These are phyloP conservation scores for Picea abies DNA, from an alignment of 83 land plant genomes.

Conservation along the genomic window DNA sequence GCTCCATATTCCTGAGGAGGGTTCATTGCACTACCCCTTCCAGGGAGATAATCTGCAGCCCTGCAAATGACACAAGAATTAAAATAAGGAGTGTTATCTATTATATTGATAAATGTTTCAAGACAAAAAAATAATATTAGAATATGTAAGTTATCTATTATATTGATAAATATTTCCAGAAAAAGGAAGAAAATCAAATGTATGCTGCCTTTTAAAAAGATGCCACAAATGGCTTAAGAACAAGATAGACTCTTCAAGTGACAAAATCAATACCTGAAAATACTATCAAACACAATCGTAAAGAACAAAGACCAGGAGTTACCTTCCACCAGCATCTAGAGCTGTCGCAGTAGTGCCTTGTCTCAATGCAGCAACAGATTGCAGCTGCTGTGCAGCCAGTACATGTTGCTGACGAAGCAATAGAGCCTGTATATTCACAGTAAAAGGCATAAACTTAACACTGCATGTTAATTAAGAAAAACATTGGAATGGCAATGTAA, in stretches of 20 bases:
- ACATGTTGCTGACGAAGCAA: slow-evolving; percentile 61
- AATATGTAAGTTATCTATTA: too few relatives aligned
- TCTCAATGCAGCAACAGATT: slow-evolving; percentile 30
- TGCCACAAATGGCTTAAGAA: background rate
- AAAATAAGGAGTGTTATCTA: slow-evolving; percentile 13
- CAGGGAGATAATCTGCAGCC: slow-evolving; percentile 67
- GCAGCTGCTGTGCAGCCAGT: slow-evolving; percentile 50
- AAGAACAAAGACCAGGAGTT: background rate
- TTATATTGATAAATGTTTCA: background rate
- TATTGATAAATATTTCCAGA: background rate
- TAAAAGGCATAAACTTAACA: background rate
- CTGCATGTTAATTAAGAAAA: background rate
- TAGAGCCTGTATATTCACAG: slow-evolving; percentile 22
- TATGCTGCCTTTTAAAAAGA: background rate
- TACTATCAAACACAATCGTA: background rate
- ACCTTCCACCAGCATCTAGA: slow-evolving; percentile 48
- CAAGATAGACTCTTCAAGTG: background rate
- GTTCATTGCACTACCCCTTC: slow-evolving; percentile 45
- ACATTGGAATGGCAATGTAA: slow-evolving; percentile 27
- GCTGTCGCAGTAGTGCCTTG: slow-evolving; percentile 20
- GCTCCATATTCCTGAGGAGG: slow-evolving; percentile 49
- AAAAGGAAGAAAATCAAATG: background rate
- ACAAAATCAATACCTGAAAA: background rate
- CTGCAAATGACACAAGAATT: slow-evolving; percentile 47
- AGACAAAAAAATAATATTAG: background rate